phyloP scores from a whole-genome alignment of 768 basidiomycete species.

The Lepiota venenata region DNA sequence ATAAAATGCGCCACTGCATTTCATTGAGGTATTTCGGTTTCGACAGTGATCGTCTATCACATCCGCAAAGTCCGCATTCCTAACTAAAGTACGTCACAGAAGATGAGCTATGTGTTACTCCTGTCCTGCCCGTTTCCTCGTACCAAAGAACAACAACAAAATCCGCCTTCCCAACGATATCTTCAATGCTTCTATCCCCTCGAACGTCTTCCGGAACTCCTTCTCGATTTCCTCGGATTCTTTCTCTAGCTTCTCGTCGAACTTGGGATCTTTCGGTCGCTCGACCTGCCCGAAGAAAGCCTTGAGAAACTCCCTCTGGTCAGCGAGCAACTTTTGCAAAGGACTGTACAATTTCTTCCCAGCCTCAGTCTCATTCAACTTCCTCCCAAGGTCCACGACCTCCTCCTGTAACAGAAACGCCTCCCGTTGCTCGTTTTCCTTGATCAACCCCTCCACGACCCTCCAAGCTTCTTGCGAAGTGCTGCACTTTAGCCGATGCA shows the following conservation, averaged over 20 bases:
- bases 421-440: neutral
- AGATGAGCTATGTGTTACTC: neutral
- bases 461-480: slow-evolving; percentile 29
- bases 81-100: too few relatives aligned
- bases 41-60: too few relatives aligned
- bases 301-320: neutral
- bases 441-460: slow-evolving; percentile 12
- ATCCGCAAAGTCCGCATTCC: too few relatives aligned
- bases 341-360: slow-evolving; percentile 5
- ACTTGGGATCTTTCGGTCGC: neutral
- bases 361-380: slow-evolving; percentile 9
- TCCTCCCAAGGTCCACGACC: slow-evolving; percentile 5
- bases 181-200: slow-evolving; percentile 8
- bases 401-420: slow-evolving; percentile 8
- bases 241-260: neutral
- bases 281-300: neutral
- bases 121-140: neutral
- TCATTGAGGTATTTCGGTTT: too few relatives aligned
- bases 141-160: slow-evolving; percentile 1
- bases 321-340: slow-evolving; percentile 1
- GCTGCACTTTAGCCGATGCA: slow-evolving; percentile 27
- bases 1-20: neutral
- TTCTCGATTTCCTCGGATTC: neutral
- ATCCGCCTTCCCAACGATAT: slow-evolving; percentile 1
- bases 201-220: slow-evolving; percentile 1